Evolutionary conservation across 306 rosid species (phyloP).

Genomic region (Spatholobus suberectus): DNA sequence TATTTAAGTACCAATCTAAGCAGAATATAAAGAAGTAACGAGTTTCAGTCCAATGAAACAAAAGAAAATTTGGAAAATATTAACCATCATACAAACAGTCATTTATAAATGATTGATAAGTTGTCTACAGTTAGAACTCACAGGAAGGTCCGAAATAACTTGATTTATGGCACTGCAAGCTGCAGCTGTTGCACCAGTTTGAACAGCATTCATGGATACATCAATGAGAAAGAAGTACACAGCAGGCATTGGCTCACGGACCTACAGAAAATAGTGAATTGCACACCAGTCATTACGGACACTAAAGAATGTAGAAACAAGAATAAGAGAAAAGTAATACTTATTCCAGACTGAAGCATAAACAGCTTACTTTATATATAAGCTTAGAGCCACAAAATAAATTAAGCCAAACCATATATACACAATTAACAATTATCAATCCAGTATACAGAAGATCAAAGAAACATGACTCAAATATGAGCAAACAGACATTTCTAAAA

Average conservation of each 20-base stretch:
- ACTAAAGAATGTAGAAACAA: constrained; percentile 6
- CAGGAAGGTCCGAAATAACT: constrained; percentile 94
- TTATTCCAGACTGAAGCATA: constrained; percentile 26
- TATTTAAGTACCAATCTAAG: constrained; percentile 9
- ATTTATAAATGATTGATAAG: constrained; percentile 27
- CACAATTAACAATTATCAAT: constrained; percentile 12
- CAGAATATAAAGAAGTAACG: constrained; percentile 24
- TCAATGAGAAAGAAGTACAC: constrained; percentile 93
- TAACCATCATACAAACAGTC: constrained; percentile 15
- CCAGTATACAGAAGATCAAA: constrained; percentile 2
- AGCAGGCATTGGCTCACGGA: constrained; percentile 99
- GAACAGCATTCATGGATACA: constrained; percentile 95
- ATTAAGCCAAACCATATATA: not conserved
- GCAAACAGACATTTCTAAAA: not conserved
- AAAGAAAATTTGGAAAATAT: constrained; percentile 30
- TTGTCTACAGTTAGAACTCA: constrained; percentile 59
- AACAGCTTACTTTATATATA: not conserved
- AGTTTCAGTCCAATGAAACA: constrained; percentile 39
- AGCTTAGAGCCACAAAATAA: constrained; percentile 15
- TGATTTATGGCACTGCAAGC: constrained; percentile 98
- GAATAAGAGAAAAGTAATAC: not conserved
- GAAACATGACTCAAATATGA: constrained; percentile 16
- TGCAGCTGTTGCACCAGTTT: constrained; percentile 99
- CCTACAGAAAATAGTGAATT: constrained; percentile 56
- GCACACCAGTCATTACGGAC: constrained; percentile 24